Evolutionary conservation across 1,284 basidiomycete genomes (phyloP).

Genomic region (Chalciporus sp.): DNA sequence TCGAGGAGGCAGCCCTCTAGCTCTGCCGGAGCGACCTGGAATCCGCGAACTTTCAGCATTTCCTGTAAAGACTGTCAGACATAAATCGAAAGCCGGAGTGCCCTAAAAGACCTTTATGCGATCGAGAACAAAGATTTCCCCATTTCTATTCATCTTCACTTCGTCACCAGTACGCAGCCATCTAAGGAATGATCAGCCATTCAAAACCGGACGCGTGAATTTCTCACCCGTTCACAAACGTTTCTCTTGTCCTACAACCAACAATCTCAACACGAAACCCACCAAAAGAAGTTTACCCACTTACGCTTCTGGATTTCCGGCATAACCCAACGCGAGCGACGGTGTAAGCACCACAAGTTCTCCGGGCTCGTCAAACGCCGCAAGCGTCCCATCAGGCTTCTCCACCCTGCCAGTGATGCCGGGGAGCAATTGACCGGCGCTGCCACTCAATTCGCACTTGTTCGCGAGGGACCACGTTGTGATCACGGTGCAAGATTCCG

Average conservation of each 20-base stretch:
- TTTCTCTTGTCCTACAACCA: constrained; percentile 49
- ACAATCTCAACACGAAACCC: not conserved
- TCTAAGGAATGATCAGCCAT: constrained; percentile 42
- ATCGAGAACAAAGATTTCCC: constrained; percentile 67
- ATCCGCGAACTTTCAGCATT: constrained; percentile 67
- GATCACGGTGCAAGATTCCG: constrained; percentile 44
- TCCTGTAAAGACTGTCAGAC: constrained; percentile 38
- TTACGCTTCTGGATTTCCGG: constrained; percentile 63
- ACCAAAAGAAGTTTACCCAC: constrained; percentile 28
- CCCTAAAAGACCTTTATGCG: constrained; percentile 57
- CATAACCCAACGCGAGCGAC: constrained; percentile 60
- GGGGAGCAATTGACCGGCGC: constrained; percentile 59
- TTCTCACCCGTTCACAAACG: constrained; percentile 53
- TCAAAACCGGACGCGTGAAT: not conserved
- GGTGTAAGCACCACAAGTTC: constrained; percentile 65
- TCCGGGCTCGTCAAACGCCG: constrained; percentile 63
- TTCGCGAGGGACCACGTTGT: constrained; percentile 37
- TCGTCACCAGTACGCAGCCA: constrained; percentile 77
- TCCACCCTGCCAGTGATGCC: constrained; percentile 58
- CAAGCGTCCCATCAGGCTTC: constrained; percentile 61
- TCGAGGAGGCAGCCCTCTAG: constrained; percentile 75
- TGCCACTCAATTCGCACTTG: constrained; percentile 54
- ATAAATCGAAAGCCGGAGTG: not conserved
- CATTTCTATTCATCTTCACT: constrained; percentile 57
- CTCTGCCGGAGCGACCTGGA: constrained; percentile 68